Conservation (phyloP, 345 rosid genomes). For the Excoecaria cochinchinensis region DNA sequence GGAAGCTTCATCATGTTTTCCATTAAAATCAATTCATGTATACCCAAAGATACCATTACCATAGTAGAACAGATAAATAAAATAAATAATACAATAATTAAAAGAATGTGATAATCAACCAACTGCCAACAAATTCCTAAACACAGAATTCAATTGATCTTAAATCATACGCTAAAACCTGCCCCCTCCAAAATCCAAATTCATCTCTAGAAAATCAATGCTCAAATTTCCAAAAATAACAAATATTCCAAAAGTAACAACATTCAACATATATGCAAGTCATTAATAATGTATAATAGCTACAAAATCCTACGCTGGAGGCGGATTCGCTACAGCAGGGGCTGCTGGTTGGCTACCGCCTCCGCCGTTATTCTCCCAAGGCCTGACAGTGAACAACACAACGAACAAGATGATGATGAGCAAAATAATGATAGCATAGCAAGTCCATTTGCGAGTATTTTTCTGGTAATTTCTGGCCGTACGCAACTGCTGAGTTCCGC, state of each 20-base stretch:
- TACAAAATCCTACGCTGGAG: neutral
- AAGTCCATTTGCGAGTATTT: constrained; percentile 77
- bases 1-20: too few species aligned
- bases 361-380: constrained; percentile 48
- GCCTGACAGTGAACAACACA: constrained; percentile 54
- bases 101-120: constrained; percentile 9
- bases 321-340: constrained; percentile 12
- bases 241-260: neutral
- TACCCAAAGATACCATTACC: too few species aligned
- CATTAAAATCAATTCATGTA: too few species aligned
- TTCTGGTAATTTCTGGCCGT: constrained; percentile 67
- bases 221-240: neutral
- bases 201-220: neutral
- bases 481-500: constrained; percentile 55
- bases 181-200: constrained; percentile 2
- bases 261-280: constrained; percentile 2
- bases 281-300: neutral
- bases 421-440: constrained; percentile 58
- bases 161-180: neutral
- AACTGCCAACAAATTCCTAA: neutral
- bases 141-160: neutral
- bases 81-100: neutral
- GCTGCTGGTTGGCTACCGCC: constrained; percentile 21
- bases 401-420: constrained; percentile 57
- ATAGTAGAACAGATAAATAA: too few species aligned